phyloP scores from a whole-genome alignment of 106 monocot genomes.

The Acanthochlamys bracteata region DNA sequence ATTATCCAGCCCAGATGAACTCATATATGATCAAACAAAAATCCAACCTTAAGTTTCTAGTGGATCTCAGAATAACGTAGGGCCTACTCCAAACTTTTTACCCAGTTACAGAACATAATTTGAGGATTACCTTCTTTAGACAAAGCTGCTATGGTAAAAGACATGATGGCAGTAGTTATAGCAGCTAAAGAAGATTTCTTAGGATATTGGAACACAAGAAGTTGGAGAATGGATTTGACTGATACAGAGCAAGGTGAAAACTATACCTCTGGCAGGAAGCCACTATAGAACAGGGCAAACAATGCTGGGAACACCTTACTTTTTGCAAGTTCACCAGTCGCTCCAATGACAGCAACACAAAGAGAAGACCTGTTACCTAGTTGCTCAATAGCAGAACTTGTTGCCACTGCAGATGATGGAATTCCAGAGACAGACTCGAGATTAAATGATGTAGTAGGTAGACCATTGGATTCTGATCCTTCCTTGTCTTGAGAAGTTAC shows the following conservation, averaged over 20 bases:
- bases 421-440: constrained; percentile 4
- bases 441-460: constrained; percentile 8
- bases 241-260: not conserved
- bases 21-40: no score
- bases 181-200: no score
- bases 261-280: constrained; percentile 70
- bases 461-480: constrained; percentile 15
- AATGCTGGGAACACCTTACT: constrained; percentile 86
- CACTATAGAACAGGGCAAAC: constrained; percentile 85
- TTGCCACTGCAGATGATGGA: constrained; percentile 13
- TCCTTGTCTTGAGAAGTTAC: constrained; percentile 10
- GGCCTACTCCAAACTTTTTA: no score
- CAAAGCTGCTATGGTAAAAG: no score
- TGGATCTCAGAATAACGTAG: no score
- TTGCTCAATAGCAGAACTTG: not conserved
- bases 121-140: no score
- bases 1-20: no score
- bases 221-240: no score
- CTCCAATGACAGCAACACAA: constrained; percentile 77
- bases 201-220: no score
- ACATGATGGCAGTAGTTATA: no score
- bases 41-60: no score
- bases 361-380: constrained; percentile 35
- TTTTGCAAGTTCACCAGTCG: constrained; percentile 80
- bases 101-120: no score